Evolutionary conservation across 805 yeast genomes (phyloP), one percentile per base, ranked within the genome.

Genomic region (Yamadazyma insecticola): DNA sequence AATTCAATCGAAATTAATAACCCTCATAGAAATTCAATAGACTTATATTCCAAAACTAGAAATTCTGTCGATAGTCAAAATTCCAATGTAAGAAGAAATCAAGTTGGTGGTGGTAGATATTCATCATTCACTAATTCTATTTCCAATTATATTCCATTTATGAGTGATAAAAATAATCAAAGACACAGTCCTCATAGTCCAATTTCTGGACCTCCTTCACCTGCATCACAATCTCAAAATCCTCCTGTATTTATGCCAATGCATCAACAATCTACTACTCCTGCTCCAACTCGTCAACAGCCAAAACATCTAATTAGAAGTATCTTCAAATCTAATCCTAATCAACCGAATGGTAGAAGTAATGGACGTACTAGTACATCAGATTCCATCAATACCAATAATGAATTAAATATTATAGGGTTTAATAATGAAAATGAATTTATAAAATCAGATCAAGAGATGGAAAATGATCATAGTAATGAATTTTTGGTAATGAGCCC

Each of bases 71-170:
- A 16, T 17, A 28, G 33, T 9, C 39, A 56, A 48, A 29, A 28
- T 15, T 25, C 43, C 41, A 9, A 26, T 17, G 13, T 9, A 13
- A 31, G 16, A 13, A 26, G 24, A 8, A 47, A 43, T 21, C 37
- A 29, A 22, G 47, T 37, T 16, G 39, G 14, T n/a, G 38, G 40
- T 27, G 55, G 57, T 12, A 36, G 64, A 14, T 56, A 57, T 38
- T 41, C 53, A 23, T 54, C 55, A 33, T 60, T 59, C 35, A 56
- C 63, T 8, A 56, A 45, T 37, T 57, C 69, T 2, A 51, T 65
- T 14, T 51, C 60, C 5, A 62, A 60, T 32, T 63, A 62, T 37
- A 53, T 65, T 22, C 70, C 70, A 6, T 65, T 65, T 36, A 62
- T 61, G 62, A 55, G 55, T 20, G 64, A 58, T 35, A 45, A 50